Base-by-base conservation (phyloP, 139 green algal genomes). In the Micractinium sp. region DNA sequence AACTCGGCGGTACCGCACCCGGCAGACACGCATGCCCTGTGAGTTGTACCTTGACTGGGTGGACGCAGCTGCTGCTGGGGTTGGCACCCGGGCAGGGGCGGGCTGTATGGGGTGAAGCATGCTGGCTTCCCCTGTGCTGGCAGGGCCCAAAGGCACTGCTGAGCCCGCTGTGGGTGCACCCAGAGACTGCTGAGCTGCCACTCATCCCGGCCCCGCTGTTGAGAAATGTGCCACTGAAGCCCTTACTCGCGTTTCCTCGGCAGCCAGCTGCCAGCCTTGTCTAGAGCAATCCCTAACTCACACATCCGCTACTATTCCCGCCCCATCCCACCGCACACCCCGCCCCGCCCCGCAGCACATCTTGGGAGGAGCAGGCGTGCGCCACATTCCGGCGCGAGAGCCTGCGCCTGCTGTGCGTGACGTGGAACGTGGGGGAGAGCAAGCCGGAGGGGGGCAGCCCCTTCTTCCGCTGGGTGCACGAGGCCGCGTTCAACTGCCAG, bases 351-450 rank as follows among this genome's bases (percentile, higher is more conserved):
- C 35, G 74, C 90, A 95, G 93, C 83, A 81, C 31, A 75, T 69
- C 38, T 31, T 95, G 82, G 85, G 74, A 87, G 22, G 82, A 82
- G 33, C 63, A 89, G 80, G 85, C 86, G 2, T 41, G 14, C 41
- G 81, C 76, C 3, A 80, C 88, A 19, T 85, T 95, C 36, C 78
- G 73, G 35, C 85, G 75, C 1, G 85, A 93, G 63, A 81, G 66
- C 39, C 75, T 98, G 82, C 88, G 90, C 67, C 86, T 97, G 81
- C 89, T 98, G 53, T 92, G 90, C 23, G 91, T 95, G 53, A 98
- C 96, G 23, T 99, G 96, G 96, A 99, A 99, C 86, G 95, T 97
- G 27, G 95, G 95, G 63, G 92, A 98, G 93, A 74, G 67, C 61
- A 89, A 87, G 77, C 93, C 93, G 2, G 85, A 93, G 12, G 63